A percentile compares a stretch with the other conserved stretches of the same genome.
These are phyloP conservation scores for Ogataea henricii DNA, from an alignment of 805 yeast species.

Conservation along the genomic window DNA sequence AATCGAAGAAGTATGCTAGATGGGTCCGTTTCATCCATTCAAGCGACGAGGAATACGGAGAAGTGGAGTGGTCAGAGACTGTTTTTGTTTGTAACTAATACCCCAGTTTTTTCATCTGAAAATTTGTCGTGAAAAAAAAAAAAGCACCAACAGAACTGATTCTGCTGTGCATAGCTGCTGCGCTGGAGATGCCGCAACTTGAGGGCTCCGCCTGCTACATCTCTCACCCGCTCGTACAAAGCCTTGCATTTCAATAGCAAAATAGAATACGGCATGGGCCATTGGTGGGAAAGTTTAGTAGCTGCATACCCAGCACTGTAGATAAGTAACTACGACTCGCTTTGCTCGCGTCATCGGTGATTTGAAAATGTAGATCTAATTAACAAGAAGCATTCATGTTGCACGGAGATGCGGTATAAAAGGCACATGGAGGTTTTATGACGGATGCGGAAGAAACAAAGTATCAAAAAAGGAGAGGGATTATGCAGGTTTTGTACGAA, in stretches of 20 bases:
- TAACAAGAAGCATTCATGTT: neutral
- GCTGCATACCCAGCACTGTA: too few relatives aligned
- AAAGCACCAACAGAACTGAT: too few relatives aligned
- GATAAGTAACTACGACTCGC: too few relatives aligned
- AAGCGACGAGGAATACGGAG: neutral
- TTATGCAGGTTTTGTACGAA: neutral
- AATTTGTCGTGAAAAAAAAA: too few relatives aligned
- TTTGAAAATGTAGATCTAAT: neutral
- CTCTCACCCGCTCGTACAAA: too few relatives aligned
- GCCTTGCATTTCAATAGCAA: neutral
- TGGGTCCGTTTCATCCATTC: neutral
- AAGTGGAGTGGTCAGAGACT: neutral
- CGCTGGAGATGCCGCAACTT: too few relatives aligned
- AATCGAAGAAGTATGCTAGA: neutral
- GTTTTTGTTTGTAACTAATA: neutral
- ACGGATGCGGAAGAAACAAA: slow-evolving; percentile 4
- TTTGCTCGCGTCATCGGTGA: too few relatives aligned
- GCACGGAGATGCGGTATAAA: neutral
- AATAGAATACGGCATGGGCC: neutral
- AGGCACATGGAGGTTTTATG: slow-evolving; percentile 2
- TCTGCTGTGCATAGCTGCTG: too few relatives aligned
- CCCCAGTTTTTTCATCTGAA: slow-evolving; percentile 2
- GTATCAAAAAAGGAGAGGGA: slow-evolving; percentile 12
- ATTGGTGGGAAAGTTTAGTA: too few relatives aligned
- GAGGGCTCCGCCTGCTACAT: too few relatives aligned